Conservation (phyloP, 805 yeast genomes). For the Yarrowia divulgata region DNA sequence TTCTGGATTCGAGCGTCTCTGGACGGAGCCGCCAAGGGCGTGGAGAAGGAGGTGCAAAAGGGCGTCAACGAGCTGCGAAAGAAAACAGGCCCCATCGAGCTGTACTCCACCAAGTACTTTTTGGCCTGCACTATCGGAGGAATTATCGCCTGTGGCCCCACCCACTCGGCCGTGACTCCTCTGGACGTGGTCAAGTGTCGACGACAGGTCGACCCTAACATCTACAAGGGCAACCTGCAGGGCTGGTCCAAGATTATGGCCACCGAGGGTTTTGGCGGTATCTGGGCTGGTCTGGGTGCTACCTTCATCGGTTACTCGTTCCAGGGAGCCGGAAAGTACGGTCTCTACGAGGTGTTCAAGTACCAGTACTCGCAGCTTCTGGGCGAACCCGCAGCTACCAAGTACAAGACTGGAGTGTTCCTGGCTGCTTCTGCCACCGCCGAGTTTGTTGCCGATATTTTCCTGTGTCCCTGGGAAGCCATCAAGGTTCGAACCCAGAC, state of each 20-base stretch:
- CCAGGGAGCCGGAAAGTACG: conserved; percentile 98
- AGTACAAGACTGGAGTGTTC: conserved; percentile 75
- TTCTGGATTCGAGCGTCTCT: conserved; percentile 49
- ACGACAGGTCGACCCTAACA: conserved; percentile 77
- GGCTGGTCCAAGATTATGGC: conserved; percentile 81
- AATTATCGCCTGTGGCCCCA: conserved; percentile 89
- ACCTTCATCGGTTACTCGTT: conserved; percentile 91
- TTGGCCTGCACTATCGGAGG: conserved; percentile 78
- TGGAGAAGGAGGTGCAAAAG: conserved; percentile 45
- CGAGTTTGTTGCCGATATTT: conserved; percentile 88
- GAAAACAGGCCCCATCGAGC: conserved; percentile 52
- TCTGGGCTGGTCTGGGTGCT: conserved; percentile 90
- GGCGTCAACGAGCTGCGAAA: conserved; percentile 40
- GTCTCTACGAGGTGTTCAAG: conserved; percentile 91
- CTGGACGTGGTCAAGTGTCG: conserved; percentile 93
- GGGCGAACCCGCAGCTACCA: conserved; percentile 66
- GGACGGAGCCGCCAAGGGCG: conserved; percentile 49
- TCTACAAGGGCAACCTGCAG: conserved; percentile 77
- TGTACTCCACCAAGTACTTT: conserved; percentile 66
- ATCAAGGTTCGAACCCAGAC: conserved; percentile 95
- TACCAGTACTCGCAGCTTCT: conserved; percentile 71
- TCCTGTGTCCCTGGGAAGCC: conserved; percentile 93
- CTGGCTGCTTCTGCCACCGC: conserved; percentile 91
- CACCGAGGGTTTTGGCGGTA: conserved; percentile 74
- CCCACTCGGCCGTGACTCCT: conserved; percentile 93